Percentiles rank a stretch among this genome's conserved stretches.
Evolutionary conservation across 1,284 basidiomycete genomes (phyloP).

Genomic region (Violaceomyces palustris): DNA sequence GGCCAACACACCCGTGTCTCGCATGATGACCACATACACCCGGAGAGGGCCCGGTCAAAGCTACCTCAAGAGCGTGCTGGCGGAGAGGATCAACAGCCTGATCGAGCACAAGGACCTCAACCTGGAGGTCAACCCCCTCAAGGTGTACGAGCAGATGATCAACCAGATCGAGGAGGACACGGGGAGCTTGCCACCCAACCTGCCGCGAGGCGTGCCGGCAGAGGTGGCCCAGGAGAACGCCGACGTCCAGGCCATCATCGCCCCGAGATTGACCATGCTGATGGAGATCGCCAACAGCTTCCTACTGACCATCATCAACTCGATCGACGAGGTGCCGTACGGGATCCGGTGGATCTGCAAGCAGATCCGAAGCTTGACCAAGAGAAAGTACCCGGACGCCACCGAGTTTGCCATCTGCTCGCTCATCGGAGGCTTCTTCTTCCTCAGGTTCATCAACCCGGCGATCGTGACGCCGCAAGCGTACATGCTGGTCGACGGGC

Average conservation of each 20-base stretch:
- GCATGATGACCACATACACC: slow-evolving; percentile 99
- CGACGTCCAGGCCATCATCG: slow-evolving; percentile 95
- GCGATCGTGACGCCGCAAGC: slow-evolving; percentile 99
- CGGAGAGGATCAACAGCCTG: slow-evolving; percentile 93
- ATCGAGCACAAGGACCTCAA: slow-evolving; percentile 98
- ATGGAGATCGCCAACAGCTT: slow-evolving; percentile 99
- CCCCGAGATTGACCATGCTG: slow-evolving; percentile 89
- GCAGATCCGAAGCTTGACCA: slow-evolving; percentile 90
- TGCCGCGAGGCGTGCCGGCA: slow-evolving; percentile 84
- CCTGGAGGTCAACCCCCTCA: slow-evolving; percentile 95
- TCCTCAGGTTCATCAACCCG: slow-evolving; percentile 98
- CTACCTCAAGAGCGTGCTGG: slow-evolving; percentile 91
- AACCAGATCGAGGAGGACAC: slow-evolving; percentile 96
- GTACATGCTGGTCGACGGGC: slow-evolving; percentile 96
- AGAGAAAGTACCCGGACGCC: slow-evolving; percentile 97
- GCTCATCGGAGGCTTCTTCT: slow-evolving; percentile 98
- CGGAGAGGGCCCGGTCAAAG: slow-evolving; percentile 94
- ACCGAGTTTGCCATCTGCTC: slow-evolving; percentile 97
- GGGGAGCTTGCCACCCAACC: slow-evolving; percentile 77
- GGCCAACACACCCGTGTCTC: slow-evolving; percentile 95
- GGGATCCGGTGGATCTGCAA: slow-evolving; percentile 99
- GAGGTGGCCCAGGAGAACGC: slow-evolving; percentile 87
- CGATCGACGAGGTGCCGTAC: slow-evolving; percentile 93
- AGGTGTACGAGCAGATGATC: slow-evolving; percentile 60
- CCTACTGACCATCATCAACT: slow-evolving; percentile 94